phyloP scores from a whole-genome alignment of 2,329 filamentous ascomycete genomes.

The Hypoxylon sp. region DNA sequence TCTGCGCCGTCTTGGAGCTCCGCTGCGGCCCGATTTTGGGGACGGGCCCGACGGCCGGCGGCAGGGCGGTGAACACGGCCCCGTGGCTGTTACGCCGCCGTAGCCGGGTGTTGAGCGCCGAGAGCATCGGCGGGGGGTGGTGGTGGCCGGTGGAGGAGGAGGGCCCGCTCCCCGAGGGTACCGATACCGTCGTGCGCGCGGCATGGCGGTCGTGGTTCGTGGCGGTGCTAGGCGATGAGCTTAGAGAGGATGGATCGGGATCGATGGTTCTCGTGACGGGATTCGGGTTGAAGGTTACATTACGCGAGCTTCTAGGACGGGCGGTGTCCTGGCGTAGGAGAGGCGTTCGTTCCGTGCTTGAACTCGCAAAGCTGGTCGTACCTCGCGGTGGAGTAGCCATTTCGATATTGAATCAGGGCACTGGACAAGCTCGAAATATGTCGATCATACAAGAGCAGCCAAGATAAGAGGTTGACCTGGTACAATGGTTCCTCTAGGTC shows the following conservation, averaged over 20 bases:
- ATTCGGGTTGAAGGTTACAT: conserved; percentile 82
- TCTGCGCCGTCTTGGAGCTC: conserved; percentile 95
- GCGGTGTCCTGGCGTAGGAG: conserved; percentile 49
- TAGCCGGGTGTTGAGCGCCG: conserved; percentile 87
- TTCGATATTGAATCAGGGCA: conserved; percentile 6
- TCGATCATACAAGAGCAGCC: background rate
- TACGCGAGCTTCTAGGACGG: conserved; percentile 65
- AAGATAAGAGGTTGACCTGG: conserved; percentile 6
- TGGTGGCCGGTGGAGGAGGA: conserved; percentile 30
- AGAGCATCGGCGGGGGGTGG: conserved; percentile 71
- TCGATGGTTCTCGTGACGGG: conserved; percentile 72
- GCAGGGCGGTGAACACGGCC: conserved; percentile 61
- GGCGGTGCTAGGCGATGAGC: conserved; percentile 48
- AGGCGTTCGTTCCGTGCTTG: conserved; percentile 48
- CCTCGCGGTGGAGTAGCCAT: conserved; percentile 46
- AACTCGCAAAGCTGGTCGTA: conserved; percentile 40
- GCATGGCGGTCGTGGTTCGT: conserved; percentile 51
- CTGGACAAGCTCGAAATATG: conserved; percentile 3
- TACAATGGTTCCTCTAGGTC: background rate
- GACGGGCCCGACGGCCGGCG: conserved; percentile 50
- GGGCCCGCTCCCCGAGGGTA: conserved; percentile 46
- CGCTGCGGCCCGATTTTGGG: conserved; percentile 92
- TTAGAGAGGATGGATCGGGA: conserved; percentile 55
- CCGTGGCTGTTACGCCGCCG: conserved; percentile 87
- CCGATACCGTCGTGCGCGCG: conserved; percentile 48